Conservation (phyloP, 257 asterid species). For the Nicotiana sylvestris region DNA sequence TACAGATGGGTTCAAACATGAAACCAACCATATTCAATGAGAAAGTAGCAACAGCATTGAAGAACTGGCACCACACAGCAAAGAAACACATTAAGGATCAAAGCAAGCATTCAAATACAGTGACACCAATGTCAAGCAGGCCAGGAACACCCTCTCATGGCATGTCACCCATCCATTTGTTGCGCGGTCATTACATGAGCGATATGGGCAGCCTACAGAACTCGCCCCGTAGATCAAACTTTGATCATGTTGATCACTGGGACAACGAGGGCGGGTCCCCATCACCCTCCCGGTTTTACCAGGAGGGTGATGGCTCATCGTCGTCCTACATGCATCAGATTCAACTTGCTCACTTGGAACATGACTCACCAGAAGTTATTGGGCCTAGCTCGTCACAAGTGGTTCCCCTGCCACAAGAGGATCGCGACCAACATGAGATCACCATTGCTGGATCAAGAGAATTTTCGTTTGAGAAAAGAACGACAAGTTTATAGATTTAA, state of each 20-base stretch:
- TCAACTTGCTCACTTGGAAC: conserved; percentile 5
- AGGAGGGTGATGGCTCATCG: conserved; percentile 18
- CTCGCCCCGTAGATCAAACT: conserved; percentile 36
- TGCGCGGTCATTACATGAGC: conserved; percentile 36
- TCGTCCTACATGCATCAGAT: conserved; percentile 21
- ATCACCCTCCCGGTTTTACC: conserved; percentile 37
- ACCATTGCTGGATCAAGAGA: conserved; percentile 9
- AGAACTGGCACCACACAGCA: conserved; percentile 87
- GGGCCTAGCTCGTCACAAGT: conserved; percentile 6
- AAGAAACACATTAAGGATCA: conserved; percentile 60
- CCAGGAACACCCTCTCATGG: conserved; percentile 54
- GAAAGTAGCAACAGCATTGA: conserved; percentile 62
- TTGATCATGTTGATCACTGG: conserved; percentile 33
- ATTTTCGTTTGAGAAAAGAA: conserved; percentile 12
- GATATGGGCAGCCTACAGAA: conserved; percentile 32
- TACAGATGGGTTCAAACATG: conserved; percentile 92
- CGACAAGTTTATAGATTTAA: neutral
- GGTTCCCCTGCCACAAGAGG: conserved; percentile 14
- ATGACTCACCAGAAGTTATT: neutral
- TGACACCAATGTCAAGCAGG: conserved; percentile 56
- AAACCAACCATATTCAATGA: conserved; percentile 84
- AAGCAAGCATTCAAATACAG: conserved; percentile 31
- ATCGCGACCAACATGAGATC: conserved; percentile 2
- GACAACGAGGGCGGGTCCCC: conserved; percentile 32
- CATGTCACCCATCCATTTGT: conserved; percentile 74